Percentiles rank a stretch among this genome's conserved stretches.
phyloP scores from a whole-genome alignment of 2,329 filamentous ascomycete species.

The Catunica adiposa region DNA sequence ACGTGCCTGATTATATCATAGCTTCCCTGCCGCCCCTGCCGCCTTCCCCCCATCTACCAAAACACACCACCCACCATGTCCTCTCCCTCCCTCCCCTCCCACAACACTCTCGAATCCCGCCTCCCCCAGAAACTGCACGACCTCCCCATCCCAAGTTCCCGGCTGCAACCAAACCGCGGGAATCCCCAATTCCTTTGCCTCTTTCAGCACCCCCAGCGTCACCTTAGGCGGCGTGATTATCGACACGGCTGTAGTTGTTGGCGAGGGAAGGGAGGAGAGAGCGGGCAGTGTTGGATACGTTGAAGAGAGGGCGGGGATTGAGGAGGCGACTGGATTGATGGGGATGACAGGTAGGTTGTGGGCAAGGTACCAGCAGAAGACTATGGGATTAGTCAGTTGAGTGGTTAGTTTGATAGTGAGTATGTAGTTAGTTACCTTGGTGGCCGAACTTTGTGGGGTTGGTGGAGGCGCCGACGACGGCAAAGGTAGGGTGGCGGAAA shows the following conservation, averaged over 20 bases:
- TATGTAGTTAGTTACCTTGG: conserved; percentile 44
- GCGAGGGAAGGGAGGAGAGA: conserved; percentile 47
- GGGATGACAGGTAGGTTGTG: conserved; percentile 64
- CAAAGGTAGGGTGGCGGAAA: conserved; percentile 65
- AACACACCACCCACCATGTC: conserved; percentile 70
- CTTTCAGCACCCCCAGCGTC: conserved; percentile 56
- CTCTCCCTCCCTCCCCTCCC: conserved; percentile 44
- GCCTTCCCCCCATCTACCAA: conserved; percentile 65
- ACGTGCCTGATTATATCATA: no score
- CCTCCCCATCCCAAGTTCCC: conserved; percentile 65
- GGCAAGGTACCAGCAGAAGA: conserved; percentile 75
- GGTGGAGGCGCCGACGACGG: conserved; percentile 78
- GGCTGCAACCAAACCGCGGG: conserved; percentile 79
- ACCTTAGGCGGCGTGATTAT: conserved; percentile 74
- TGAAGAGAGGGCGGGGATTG: conserved; percentile 38
- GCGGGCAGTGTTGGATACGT: conserved; percentile 47
- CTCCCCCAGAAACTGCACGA: conserved; percentile 51
- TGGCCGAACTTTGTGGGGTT: conserved; percentile 77
- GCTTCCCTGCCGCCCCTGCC: conserved; percentile 35
- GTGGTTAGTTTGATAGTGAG: neutral
- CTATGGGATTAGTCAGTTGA: conserved; percentile 27
- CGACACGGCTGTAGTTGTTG: conserved; percentile 57
- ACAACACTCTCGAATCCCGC: conserved; percentile 53
- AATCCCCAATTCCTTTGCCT: conserved; percentile 60
- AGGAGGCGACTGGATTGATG: conserved; percentile 56